Conservation (phyloP, 208 protist genomes). For the Phytomonas francai region DNA sequence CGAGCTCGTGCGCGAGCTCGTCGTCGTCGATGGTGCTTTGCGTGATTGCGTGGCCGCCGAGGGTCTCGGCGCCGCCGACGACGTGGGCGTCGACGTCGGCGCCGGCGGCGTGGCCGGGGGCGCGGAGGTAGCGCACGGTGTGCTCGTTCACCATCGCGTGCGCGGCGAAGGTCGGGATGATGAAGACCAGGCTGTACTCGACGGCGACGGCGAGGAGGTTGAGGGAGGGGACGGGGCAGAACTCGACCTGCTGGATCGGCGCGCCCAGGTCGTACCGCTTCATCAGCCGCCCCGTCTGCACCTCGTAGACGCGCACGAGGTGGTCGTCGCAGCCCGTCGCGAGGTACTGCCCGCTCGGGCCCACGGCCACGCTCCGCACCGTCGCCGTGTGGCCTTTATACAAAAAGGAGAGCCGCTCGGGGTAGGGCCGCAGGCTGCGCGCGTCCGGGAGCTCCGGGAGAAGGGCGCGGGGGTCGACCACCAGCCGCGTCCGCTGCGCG, state of each 20-base stretch:
- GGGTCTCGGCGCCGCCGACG: conserved; percentile 41
- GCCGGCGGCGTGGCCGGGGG: conserved; percentile 44
- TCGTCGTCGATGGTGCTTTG: conserved; percentile 77
- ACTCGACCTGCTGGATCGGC: conserved; percentile 90
- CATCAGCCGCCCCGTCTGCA: conserved; percentile 94
- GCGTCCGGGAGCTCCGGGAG: conserved; percentile 97
- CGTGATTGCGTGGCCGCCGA: conserved; percentile 68
- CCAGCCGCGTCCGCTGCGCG: conserved; percentile 79
- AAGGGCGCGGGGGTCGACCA: conserved; percentile 93
- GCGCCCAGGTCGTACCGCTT: conserved; percentile 85
- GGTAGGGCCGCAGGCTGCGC: conserved; percentile 98
- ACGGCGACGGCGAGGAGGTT: conserved; percentile 88
- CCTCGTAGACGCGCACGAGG: conserved; percentile 96
- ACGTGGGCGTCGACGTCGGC: conserved; percentile 8
- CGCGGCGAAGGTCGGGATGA: conserved; percentile 79
- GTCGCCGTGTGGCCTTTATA: conserved; percentile 95
- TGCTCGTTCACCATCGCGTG: conserved; percentile 80
- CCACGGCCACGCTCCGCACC: conserved; percentile 91
- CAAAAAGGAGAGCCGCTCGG: conserved; percentile 90
- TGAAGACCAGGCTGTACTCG: conserved; percentile 86
- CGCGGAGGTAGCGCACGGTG: conserved; percentile 81
- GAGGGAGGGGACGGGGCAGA: conserved; percentile 88
- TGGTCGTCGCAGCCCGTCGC: conserved; percentile 95
- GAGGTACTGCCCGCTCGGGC: conserved; percentile 96
- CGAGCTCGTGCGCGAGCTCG: conserved; percentile 60